A percentile compares a stretch with the other conserved stretches of the same genome.
Conservation (phyloP, 495 filamentous ascomycete species). For the Trichoderma parareesei region DNA sequence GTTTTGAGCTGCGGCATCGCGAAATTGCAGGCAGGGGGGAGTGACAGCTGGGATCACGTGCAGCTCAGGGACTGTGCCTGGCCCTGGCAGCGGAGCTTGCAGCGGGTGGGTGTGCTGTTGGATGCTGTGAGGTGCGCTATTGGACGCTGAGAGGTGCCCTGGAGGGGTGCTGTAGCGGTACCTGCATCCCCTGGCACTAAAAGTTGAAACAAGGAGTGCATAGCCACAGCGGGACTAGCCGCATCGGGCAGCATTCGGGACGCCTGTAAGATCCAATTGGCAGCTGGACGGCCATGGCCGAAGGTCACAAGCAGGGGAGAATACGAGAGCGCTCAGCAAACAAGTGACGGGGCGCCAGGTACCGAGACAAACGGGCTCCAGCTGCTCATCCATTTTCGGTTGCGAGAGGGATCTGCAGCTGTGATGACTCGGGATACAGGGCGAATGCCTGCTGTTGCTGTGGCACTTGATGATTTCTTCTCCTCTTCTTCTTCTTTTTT, state of each 20-base stretch:
- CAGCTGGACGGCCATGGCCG: neutral
- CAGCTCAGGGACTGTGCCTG: neutral
- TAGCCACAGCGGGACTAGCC: neutral
- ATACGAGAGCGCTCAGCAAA: neutral
- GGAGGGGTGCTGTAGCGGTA: neutral
- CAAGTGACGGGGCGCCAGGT: neutral
- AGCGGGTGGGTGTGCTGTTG: too few relatives aligned
- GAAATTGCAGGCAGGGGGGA: slow-evolving; percentile 4
- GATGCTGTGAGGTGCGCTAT: too few relatives aligned
- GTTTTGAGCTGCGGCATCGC: slow-evolving; percentile 4
- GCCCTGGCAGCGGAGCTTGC: too few relatives aligned
- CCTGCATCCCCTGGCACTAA: neutral
- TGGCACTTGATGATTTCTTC: neutral
- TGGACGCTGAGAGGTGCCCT: neutral
- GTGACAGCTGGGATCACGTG: slow-evolving; percentile 3
- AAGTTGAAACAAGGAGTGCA: slow-evolving; percentile 10
- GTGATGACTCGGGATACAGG: too few relatives aligned
- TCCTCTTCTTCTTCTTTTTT: neutral
- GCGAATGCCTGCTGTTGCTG: neutral
- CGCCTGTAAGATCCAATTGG: neutral
- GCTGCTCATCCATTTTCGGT: too few relatives aligned
- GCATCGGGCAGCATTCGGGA: neutral
- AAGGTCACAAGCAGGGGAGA: neutral
- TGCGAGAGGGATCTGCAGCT: too few relatives aligned
- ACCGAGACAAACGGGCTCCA: neutral